Evolutionary conservation across 1,139 yeast species (phyloP).

Genomic region (Petasospora fabianii): DNA sequence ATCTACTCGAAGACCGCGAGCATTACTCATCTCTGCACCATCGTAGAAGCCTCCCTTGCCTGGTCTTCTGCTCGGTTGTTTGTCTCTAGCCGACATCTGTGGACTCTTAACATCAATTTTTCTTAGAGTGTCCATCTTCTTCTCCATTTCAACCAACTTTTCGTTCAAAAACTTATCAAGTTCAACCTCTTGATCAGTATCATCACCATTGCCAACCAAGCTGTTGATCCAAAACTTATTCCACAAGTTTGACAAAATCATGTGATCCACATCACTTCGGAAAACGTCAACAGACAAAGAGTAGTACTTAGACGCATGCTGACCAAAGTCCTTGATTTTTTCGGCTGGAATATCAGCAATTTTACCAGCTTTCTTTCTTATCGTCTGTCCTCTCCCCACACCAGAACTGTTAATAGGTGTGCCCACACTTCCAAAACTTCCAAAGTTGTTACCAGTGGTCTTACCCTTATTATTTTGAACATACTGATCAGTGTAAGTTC

Average conservation of each 20-base stretch:
- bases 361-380: slow-evolving; percentile 4
- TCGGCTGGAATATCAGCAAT: slow-evolving; percentile 37
- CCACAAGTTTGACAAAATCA: slow-evolving; percentile 44
- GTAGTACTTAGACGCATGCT: slow-evolving; percentile 68
- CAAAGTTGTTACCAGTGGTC: slow-evolving; percentile 5
- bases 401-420: slow-evolving; percentile 16
- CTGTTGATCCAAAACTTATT: slow-evolving; percentile 48
- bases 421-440: slow-evolving; percentile 18
- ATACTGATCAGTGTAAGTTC: slow-evolving; percentile 62
- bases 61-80: too few species aligned
- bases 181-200: slow-evolving; percentile 26
- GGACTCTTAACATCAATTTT: slow-evolving; percentile 2
- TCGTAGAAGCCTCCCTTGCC: too few species aligned
- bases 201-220: slow-evolving; percentile 24
- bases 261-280: slow-evolving; percentile 50
- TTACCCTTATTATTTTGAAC: slow-evolving; percentile 17
- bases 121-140: slow-evolving; percentile 8
- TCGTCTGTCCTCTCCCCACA: slow-evolving; percentile 9
- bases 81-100: too few species aligned
- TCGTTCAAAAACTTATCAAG: slow-evolving; percentile 30
- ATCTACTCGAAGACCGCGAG: too few species aligned
- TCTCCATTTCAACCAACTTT: slow-evolving; percentile 20
- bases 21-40: too few species aligned
- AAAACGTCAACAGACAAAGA: slow-evolving; percentile 64
- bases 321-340: slow-evolving; percentile 62